phyloP scores from a whole-genome alignment of 2,329 filamentous ascomycete species.

The Trichophyton benhamiae region DNA sequence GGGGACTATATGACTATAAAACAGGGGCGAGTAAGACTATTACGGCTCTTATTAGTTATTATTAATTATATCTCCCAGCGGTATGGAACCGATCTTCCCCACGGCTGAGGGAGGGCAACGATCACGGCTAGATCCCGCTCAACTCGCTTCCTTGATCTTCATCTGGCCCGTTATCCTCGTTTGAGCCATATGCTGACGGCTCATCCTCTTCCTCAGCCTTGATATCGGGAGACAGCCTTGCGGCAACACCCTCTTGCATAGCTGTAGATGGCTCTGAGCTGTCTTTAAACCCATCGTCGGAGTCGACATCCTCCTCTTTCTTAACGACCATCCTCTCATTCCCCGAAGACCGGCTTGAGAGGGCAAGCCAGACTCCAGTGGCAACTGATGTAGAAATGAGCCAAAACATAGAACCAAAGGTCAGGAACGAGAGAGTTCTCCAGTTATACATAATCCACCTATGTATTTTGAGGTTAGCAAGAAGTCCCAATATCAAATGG shows the following conservation, averaged over 20 bases:
- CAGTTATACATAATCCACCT: slow-evolving; percentile 81
- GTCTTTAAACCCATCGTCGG: neutral
- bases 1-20: no score
- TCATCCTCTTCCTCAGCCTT: slow-evolving; percentile 7
- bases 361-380: slow-evolving; percentile 49
- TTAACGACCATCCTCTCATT: slow-evolving; percentile 5
- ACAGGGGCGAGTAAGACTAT: no score
- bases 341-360: slow-evolving; percentile 30
- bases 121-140: neutral
- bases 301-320: slow-evolving; percentile 5
- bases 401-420: slow-evolving; percentile 67
- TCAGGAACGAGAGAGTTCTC: slow-evolving; percentile 54
- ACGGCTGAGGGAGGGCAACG: neutral
- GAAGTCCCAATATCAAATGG: neutral
- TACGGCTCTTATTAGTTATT: neutral
- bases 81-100: neutral
- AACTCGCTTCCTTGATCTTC: neutral
- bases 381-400: slow-evolving; percentile 56
- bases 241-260: no score
- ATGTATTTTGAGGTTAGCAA: neutral
- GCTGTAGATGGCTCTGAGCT: neutral
- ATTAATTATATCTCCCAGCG: neutral
- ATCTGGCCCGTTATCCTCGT: slow-evolving; percentile 3
- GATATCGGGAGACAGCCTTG: neutral
- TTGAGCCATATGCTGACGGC: slow-evolving; percentile 4